Evolutionary conservation across 1,139 yeast species (phyloP).

Genomic region (Taphrina wiesneri): DNA sequence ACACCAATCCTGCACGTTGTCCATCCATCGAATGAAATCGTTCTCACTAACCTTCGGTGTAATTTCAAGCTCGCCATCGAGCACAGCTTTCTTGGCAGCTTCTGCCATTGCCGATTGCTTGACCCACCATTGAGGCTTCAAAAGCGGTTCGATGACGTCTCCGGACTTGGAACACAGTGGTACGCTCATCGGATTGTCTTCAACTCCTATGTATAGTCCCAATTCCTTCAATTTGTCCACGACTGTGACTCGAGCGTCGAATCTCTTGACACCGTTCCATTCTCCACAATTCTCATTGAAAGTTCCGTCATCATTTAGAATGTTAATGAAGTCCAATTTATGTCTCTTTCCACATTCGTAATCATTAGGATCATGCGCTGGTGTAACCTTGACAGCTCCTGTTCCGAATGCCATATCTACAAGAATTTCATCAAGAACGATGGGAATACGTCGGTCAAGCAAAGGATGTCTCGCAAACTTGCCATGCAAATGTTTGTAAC

Average conservation of each 20-base stretch:
- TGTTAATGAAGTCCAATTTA: slow-evolving; percentile 80
- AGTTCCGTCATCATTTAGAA: slow-evolving; percentile 86
- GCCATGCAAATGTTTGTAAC: slow-evolving; percentile 94
- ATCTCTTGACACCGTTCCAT: slow-evolving; percentile 87
- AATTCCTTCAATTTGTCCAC: slow-evolving; percentile 74
- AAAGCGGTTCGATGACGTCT: slow-evolving; percentile 90
- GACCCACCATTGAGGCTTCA: slow-evolving; percentile 99
- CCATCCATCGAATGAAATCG: slow-evolving; percentile 95
- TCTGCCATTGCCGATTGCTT: slow-evolving; percentile 85
- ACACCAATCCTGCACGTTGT: slow-evolving; percentile 98
- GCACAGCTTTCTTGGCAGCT: slow-evolving; percentile 72
- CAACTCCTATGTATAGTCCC: slow-evolving; percentile 77
- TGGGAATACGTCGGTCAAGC: slow-evolving; percentile 80
- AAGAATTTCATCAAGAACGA: slow-evolving; percentile 84
- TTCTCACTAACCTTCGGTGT: slow-evolving; percentile 86
- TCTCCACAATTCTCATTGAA: slow-evolving; percentile 92
- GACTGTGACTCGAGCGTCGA: slow-evolving; percentile 86
- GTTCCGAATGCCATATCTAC: slow-evolving; percentile 99
- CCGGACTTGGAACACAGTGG: slow-evolving; percentile 96
- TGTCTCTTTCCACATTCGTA: slow-evolving; percentile 94
- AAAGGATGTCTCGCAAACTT: slow-evolving; percentile 89
- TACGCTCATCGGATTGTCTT: slow-evolving; percentile 92
- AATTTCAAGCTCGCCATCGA: slow-evolving; percentile 75
- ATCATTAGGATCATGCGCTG: slow-evolving; percentile 98
- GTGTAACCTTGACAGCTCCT: slow-evolving; percentile 98